Evolutionary conservation across 139 green algal species (phyloP).

Genomic region (Chlamydomonas asymmetrica): DNA sequence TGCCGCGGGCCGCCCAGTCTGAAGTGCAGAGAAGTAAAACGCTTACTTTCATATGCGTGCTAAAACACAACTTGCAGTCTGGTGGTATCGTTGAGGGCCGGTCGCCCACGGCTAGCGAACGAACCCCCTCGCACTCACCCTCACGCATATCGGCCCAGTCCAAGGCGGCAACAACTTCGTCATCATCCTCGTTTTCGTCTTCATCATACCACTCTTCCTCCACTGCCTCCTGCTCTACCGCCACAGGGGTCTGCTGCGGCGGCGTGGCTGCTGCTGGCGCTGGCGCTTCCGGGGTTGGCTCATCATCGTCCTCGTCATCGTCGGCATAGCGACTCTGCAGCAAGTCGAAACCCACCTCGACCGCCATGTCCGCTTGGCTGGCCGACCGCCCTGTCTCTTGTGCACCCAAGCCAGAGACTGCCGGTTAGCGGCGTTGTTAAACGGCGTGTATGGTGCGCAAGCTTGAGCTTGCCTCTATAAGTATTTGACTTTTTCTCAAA

Average conservation of each 20-base stretch:
- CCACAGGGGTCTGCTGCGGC: not conserved
- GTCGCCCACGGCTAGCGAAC: not conserved
- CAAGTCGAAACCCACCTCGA: constrained; percentile 25
- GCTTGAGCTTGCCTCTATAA: too few species aligned
- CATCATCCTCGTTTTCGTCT: constrained; percentile 57
- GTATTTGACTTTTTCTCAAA: too few species aligned
- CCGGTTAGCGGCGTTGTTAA: too few species aligned
- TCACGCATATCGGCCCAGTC: constrained; percentile 78
- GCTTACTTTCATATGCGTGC: too few species aligned
- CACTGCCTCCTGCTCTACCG: too few species aligned
- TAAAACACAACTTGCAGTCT: not conserved
- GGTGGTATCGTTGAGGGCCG: too few species aligned
- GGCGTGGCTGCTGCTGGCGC: not conserved
- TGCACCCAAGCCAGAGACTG: too few species aligned
- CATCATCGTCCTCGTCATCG: constrained; percentile 10
- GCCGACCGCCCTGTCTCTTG: too few species aligned
- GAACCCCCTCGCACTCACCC: constrained; percentile 30
- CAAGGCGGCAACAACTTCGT: constrained; percentile 60
- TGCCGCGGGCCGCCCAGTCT: constrained; percentile 12
- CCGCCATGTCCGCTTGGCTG: not conserved
- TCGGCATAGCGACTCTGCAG: constrained; percentile 19
- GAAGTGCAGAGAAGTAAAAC: too few species aligned
- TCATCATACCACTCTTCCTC: constrained; percentile 24
- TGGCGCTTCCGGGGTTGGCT: too few species aligned
- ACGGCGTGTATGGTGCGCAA: too few species aligned